A percentile compares a stretch with the other conserved stretches of the same genome.
These are phyloP conservation scores for Quercus tomentella DNA, from an alignment of 331 rosid genomes.

Conservation along the genomic window DNA sequence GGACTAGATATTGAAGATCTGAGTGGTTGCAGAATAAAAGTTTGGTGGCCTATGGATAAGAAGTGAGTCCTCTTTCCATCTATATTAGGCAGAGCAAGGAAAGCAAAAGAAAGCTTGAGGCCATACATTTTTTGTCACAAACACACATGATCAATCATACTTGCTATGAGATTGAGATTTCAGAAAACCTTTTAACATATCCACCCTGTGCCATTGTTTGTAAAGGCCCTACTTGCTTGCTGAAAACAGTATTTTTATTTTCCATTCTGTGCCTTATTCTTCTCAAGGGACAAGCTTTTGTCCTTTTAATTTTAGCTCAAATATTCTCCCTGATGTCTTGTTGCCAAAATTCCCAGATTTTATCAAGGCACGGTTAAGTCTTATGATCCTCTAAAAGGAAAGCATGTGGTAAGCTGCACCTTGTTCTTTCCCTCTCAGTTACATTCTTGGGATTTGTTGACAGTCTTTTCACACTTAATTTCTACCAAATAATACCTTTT, in stretches of 20 bases:
- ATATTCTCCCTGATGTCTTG: constrained; percentile 16
- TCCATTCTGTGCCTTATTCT: neutral
- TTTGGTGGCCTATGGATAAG: constrained; percentile 99
- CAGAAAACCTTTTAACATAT: neutral
- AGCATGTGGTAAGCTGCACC: constrained; percentile 80
- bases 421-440: constrained; percentile 16
- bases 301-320: neutral
- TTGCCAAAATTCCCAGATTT: constrained; percentile 44
- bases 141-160: neutral
- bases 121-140: constrained; percentile 3
- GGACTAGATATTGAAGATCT: constrained; percentile 73
- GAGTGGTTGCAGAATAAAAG: constrained; percentile 88
- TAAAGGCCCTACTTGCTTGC: neutral
- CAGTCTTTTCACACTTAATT: constrained; percentile 5
- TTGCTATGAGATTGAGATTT: neutral
- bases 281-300: neutral
- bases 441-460: neutral
- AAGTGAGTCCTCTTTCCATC: constrained; percentile 52
- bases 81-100: constrained; percentile 9
- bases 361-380: constrained; percentile 88
- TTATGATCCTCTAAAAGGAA: constrained; percentile 64
- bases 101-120: constrained; percentile 18
- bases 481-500: neutral
- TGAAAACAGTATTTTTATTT: neutral
- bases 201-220: neutral